Conservation (phyloP, 441 rosid genomes). For the Francoa sonchifolia region DNA sequence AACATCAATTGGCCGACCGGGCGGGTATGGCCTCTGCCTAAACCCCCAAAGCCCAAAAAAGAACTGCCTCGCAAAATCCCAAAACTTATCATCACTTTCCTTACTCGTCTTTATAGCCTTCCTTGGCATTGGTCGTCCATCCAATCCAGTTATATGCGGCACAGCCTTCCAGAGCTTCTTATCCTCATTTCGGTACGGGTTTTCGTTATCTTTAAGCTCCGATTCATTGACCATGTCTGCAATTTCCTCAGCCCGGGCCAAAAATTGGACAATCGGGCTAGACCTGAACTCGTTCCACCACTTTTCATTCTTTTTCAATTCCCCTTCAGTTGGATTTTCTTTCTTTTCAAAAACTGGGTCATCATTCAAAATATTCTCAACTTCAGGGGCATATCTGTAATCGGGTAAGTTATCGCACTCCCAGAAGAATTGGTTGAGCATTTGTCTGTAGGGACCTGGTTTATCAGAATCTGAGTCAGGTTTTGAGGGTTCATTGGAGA, state of each 20-base stretch:
- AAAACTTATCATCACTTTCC: slow-evolving; percentile 83
- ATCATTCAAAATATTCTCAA: slow-evolving; percentile 44
- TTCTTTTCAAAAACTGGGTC: slow-evolving; percentile 47
- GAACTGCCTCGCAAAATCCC: slow-evolving; percentile 84
- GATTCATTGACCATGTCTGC: slow-evolving; percentile 41
- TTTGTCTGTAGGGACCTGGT: slow-evolving; percentile 28
- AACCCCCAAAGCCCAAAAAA: slow-evolving; percentile 87
- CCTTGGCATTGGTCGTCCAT: slow-evolving; percentile 83
- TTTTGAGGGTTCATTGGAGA: slow-evolving; percentile 17
- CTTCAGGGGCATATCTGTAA: slow-evolving; percentile 61
- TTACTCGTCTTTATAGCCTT: slow-evolving; percentile 53
- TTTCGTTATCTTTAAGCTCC: slow-evolving; percentile 46
- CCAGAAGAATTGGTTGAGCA: slow-evolving; percentile 57
- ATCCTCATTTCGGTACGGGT: slow-evolving; percentile 59
- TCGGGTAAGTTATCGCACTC: slow-evolving; percentile 70
- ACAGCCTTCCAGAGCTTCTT: slow-evolving; percentile 55
- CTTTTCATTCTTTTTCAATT: slow-evolving; percentile 47
- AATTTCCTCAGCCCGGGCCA: slow-evolving; percentile 52
- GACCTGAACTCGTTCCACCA: slow-evolving; percentile 51
- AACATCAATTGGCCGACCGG: slow-evolving; percentile 68
- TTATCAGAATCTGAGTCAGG: slow-evolving; percentile 21
- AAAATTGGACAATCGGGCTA: slow-evolving; percentile 54
- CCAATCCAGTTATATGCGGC: slow-evolving; percentile 62
- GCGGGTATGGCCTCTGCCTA: slow-evolving; percentile 75
- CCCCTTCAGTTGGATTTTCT: slow-evolving; percentile 56